Evolutionary conservation across 2,329 filamentous ascomycete genomes (phyloP), one percentile per base, ranked within the genome.

Genomic region (Aureobasidium sp.): DNA sequence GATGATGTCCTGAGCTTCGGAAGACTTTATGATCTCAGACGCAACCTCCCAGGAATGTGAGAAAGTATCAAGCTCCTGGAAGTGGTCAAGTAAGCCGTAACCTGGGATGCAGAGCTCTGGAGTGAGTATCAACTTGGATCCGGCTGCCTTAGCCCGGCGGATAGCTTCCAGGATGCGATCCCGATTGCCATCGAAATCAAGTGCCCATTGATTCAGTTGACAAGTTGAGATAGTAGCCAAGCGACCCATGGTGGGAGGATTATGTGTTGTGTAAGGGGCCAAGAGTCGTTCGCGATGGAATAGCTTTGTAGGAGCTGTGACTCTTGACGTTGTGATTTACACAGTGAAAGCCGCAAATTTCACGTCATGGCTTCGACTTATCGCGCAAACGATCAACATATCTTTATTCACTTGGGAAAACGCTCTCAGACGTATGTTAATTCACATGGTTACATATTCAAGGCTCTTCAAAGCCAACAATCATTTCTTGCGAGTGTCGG

Each of bases 21-120:
- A 72, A 72, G 89, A 80, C 5, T 76, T 71, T 25, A 91, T 76
- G 63, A 91, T 87, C 52, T 78, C 75, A 11, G 76, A 77, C 0
- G 88, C 77, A 73, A 83, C 81, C 67, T 90, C 85, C 80, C 83
- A 85, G 5, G 80, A 72, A 62, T 75, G 72, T 21, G 68, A 65
- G 65, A 72, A 74, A 45, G 74, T 69, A 63, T 76, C 73, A n/a
- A 68, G 68, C 62, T 78, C 76, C 3, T 77, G 69, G 65, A 75
- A 87, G 67, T 88, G 86, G 70, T 91, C 88, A 7, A 88, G 79
- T 68, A 85, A 83, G 60, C 80, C 84, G 78, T 88, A 89, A 49
- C 84, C 86, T n/a, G 77, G 78, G 54, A 82, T 79, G 66, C 81
- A 79, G 6, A 81, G 74, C 70, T 78, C 76, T 5, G 75, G 75